Evolutionary conservation across 2,329 filamentous ascomycete species (phyloP).

Genomic region (Geoglossum cookeanum): DNA sequence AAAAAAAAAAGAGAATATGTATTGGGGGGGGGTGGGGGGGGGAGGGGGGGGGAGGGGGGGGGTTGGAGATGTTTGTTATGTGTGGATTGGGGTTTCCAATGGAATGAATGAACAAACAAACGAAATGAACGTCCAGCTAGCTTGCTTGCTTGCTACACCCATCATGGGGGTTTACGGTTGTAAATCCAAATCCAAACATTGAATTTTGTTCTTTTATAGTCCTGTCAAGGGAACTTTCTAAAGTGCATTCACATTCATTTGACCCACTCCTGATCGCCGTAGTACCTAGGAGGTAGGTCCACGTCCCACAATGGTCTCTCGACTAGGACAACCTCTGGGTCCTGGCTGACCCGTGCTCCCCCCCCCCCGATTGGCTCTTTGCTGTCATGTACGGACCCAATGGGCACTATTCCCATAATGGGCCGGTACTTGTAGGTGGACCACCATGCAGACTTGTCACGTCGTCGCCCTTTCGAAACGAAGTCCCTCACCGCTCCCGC

Average conservation of each 20-base stretch:
- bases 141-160: too few species aligned
- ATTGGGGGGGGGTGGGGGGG: too few species aligned
- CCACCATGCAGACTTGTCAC: slow-evolving; percentile 35
- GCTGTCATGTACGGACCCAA: slow-evolving; percentile 24
- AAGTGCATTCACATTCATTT: background rate
- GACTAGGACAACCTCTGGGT: slow-evolving; percentile 66
- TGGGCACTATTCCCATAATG: slow-evolving; percentile 56
- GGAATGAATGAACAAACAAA: too few species aligned
- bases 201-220: too few species aligned
- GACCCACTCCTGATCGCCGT: slow-evolving; percentile 32
- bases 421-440: slow-evolving; percentile 84
- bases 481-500: background rate
- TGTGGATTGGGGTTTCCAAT: too few species aligned
- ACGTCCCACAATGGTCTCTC: slow-evolving; percentile 75
- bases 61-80: too few species aligned
- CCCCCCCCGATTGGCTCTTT: slow-evolving; percentile 17
- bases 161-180: background rate
- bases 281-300: slow-evolving; percentile 54
- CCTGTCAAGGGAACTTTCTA: too few species aligned
- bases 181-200: background rate
- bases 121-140: too few species aligned
- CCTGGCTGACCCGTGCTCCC: slow-evolving; percentile 12
- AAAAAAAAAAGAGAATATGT: too few species aligned
- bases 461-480: background rate
- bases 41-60: too few species aligned